These are phyloP conservation scores for Plasmodium blacklocki DNA, from an alignment of 169 alveolate genomes.

Conservation along the genomic window DNA sequence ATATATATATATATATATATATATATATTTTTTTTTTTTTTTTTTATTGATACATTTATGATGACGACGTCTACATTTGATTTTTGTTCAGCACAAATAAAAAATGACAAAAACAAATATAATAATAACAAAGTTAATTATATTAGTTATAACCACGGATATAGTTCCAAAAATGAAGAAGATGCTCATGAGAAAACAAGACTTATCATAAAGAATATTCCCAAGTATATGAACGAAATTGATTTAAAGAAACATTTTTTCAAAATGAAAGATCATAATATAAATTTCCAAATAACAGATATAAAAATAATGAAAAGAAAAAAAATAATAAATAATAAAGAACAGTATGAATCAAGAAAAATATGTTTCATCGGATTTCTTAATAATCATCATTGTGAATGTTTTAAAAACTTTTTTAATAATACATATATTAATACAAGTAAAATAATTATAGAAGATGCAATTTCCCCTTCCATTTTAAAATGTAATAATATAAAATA, in stretches of 20 bases:
- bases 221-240: conserved; percentile 84
- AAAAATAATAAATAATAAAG: conserved; percentile 62
- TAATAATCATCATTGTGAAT: conserved; percentile 86
- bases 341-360: conserved; percentile 82
- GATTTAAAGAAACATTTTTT: conserved; percentile 85
- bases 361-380: conserved; percentile 92
- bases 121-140: background rate
- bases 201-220: conserved; percentile 86
- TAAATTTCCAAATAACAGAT: conserved; percentile 83
- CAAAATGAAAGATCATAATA: conserved; percentile 77
- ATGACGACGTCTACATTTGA: background rate
- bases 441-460: conserved; percentile 88
- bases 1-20: no score
- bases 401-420: conserved; percentile 88
- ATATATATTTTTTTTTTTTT: no score
- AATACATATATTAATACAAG: conserved; percentile 90
- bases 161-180: conserved; percentile 17
- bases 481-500: conserved; percentile 3
- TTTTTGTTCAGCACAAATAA: background rate
- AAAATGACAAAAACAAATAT: background rate
- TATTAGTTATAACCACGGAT: background rate
- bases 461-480: conserved; percentile 84
- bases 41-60: no score
- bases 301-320: conserved; percentile 84
- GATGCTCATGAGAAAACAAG: conserved; percentile 74